Conservation (phyloP, 371 early-diverging fungal genomes). For the Sporodiniella umbellata region DNA sequence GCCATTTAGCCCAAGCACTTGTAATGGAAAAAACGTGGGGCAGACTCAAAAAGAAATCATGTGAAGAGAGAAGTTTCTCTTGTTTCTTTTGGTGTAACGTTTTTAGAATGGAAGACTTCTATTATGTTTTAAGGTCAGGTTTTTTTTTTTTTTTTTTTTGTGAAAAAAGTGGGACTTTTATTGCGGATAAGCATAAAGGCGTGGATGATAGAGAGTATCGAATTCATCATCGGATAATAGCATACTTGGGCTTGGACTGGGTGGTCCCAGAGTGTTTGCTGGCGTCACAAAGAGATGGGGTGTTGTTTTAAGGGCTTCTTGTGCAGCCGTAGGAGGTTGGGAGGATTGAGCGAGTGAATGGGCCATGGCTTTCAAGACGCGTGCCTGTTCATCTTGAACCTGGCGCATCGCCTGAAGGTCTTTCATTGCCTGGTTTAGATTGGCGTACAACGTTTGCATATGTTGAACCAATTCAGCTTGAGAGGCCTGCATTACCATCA, state of each 20-base stretch:
- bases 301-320: slow-evolving; percentile 20
- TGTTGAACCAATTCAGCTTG: slow-evolving; percentile 76
- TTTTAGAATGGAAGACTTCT: too few relatives aligned
- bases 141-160: too few relatives aligned
- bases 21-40: too few relatives aligned
- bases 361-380: slow-evolving; percentile 49
- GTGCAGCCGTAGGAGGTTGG: slow-evolving; percentile 58
- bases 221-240: slow-evolving; percentile 28
- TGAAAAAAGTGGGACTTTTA: too few relatives aligned
- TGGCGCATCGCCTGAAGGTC: slow-evolving; percentile 66
- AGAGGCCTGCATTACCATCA: slow-evolving; percentile 70
- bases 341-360: slow-evolving; percentile 54
- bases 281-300: background rate
- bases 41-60: too few relatives aligned
- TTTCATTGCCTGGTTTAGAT: slow-evolving; percentile 58
- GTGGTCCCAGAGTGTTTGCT: slow-evolving; percentile 1
- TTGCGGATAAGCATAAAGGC: too few relatives aligned
- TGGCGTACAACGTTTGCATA: slow-evolving; percentile 62
- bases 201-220: too few relatives aligned
- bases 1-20: too few relatives aligned
- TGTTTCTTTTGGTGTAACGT: too few relatives aligned
- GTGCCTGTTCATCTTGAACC: slow-evolving; percentile 56
- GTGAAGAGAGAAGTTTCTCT: too few relatives aligned
- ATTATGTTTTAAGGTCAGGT: too few relatives aligned
- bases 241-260: slow-evolving; percentile 22